phyloP scores from a whole-genome alignment of 1,284 basidiomycete genomes.

The Ganoderma lucidum region DNA sequence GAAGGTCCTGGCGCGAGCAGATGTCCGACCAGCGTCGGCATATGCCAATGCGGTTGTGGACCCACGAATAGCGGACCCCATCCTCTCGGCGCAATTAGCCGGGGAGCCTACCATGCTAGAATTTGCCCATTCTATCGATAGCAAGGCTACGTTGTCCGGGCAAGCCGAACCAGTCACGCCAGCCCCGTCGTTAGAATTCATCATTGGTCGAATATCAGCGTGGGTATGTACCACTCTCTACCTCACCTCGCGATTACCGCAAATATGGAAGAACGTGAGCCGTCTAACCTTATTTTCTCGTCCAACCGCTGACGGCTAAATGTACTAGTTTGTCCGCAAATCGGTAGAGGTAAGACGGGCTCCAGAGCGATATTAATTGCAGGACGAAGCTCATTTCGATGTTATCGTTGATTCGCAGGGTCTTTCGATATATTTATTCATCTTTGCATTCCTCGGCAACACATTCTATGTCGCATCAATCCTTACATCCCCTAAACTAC shows the following conservation, averaged over 20 bases:
- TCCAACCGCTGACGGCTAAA: neutral
- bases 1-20: conserved; percentile 36
- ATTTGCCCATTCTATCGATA: neutral
- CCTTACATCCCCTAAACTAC: conserved; percentile 67
- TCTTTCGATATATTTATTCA: conserved; percentile 90
- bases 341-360: conserved; percentile 80
- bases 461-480: conserved; percentile 90
- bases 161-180: conserved; percentile 24
- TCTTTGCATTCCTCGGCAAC: conserved; percentile 93
- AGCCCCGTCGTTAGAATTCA: conserved; percentile 52
- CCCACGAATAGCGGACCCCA: conserved; percentile 12
- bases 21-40: conserved; percentile 21
- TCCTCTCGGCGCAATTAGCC: conserved; percentile 20
- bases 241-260: conserved; percentile 89
- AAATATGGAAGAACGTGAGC: conserved; percentile 97
- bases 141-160: neutral
- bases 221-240: conserved; percentile 94
- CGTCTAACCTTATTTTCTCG: neutral
- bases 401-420: conserved; percentile 56
- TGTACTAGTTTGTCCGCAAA: conserved; percentile 80
- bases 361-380: neutral
- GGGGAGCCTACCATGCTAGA: conserved; percentile 16
- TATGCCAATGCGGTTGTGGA: conserved; percentile 5
- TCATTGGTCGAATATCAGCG: conserved; percentile 88
- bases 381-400: neutral